Evolutionary conservation across 2,329 filamentous ascomycete species (phyloP).

Genomic region (Chlorencoelia australis): DNA sequence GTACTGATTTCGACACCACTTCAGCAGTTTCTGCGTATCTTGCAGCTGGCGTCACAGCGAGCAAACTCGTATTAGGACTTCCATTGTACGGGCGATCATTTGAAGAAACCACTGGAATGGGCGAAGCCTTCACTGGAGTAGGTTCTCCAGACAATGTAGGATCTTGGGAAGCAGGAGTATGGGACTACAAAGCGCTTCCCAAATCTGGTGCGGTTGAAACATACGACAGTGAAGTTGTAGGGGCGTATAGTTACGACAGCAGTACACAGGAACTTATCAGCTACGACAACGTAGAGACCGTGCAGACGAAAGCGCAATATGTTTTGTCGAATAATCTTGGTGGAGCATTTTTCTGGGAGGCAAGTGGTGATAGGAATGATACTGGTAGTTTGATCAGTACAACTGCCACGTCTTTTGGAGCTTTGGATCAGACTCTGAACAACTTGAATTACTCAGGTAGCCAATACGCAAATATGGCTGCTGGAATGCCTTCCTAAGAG

Average conservation of each 20-base stretch:
- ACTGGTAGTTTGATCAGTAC: constrained; percentile 50
- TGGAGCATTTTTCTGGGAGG: constrained; percentile 83
- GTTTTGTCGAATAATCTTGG: constrained; percentile 53
- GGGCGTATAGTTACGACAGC: constrained; percentile 62
- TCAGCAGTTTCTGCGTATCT: constrained; percentile 57
- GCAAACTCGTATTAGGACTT: constrained; percentile 68
- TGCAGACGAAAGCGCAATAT: constrained; percentile 53
- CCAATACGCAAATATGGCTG: constrained; percentile 44
- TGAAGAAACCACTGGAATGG: constrained; percentile 53
- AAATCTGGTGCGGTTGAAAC: constrained; percentile 45
- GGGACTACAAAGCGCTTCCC: constrained; percentile 74
- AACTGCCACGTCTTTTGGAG: constrained; percentile 31
- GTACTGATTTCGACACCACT: constrained; percentile 62
- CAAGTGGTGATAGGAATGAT: constrained; percentile 54
- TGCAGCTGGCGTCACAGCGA: constrained; percentile 46
- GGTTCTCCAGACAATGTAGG: too few species aligned
- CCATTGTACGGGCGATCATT: constrained; percentile 73
- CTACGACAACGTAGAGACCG: constrained; percentile 56
- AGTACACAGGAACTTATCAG: constrained; percentile 53
- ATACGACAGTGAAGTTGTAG: constrained; percentile 47
- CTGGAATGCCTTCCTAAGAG: constrained; percentile 23
- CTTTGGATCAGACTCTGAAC: constrained; percentile 39
- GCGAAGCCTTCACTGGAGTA: constrained; percentile 50
- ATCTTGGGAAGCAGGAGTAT: constrained; percentile 64
- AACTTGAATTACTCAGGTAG: constrained; percentile 42